phyloP scores from a whole-genome alignment of 495 filamentous ascomycete species.

The Podospora bellae-mahoneyi region DNA sequence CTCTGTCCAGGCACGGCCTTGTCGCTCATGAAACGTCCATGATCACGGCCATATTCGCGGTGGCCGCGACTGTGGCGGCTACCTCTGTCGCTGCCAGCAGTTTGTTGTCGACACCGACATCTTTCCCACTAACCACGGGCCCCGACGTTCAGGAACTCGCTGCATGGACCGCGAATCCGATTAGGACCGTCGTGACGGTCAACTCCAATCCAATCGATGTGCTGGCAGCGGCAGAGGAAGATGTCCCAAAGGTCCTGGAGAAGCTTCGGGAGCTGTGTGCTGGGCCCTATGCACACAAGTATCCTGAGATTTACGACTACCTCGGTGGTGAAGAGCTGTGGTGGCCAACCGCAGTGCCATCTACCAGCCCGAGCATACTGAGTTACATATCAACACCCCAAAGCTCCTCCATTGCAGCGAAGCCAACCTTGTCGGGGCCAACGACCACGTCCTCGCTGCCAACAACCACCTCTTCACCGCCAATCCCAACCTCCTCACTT shows the following conservation, averaged over 20 bases:
- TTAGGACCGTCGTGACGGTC: slow-evolving; percentile 22
- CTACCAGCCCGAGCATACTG: not conserved
- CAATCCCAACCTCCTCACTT: not conserved
- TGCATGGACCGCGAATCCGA: slow-evolving; percentile 4
- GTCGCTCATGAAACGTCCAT: slow-evolving; percentile 3
- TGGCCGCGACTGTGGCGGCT: not conserved
- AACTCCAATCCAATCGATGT: slow-evolving; percentile 22
- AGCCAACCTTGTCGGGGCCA: not conserved
- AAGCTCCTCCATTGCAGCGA: not conserved
- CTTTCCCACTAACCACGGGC: not conserved
- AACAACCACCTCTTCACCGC: not conserved
- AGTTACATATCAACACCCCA: not conserved
- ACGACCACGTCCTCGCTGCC: not conserved
- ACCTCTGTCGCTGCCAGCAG: not conserved
- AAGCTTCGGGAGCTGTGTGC: slow-evolving; percentile 21
- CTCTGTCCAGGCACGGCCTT: not conserved
- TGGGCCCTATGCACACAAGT: slow-evolving; percentile 14
- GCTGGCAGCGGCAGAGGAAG: slow-evolving; percentile 16
- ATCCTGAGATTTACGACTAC: slow-evolving; percentile 24
- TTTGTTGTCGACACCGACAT: not conserved
- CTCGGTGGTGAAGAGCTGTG: not conserved
- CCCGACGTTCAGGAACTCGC: not conserved
- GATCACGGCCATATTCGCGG: not conserved
- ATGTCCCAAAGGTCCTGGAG: slow-evolving; percentile 21
- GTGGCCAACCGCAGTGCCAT: not conserved